Percentiles rank a stretch among this genome's conserved stretches.
Evolutionary conservation across 2,329 filamentous ascomycete species (phyloP).

Genomic region (Arthrobotrys entomopaga): DNA sequence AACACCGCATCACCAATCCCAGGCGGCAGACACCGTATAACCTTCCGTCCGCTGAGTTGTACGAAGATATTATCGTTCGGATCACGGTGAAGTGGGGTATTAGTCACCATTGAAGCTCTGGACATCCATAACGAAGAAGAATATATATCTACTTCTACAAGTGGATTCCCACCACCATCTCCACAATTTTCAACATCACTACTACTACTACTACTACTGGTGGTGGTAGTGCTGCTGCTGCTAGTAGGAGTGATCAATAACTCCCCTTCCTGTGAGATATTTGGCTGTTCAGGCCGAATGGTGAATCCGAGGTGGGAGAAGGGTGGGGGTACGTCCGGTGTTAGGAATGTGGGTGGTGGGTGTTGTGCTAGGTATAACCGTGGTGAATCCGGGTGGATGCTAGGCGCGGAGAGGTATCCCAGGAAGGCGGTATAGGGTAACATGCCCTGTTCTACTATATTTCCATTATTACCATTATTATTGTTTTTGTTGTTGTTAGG

Average conservation of each 20-base stretch:
- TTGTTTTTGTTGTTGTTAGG: not conserved
- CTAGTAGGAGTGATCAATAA: too few relatives aligned
- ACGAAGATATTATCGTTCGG: slow-evolving; percentile 94
- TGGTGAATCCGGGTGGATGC: not conserved
- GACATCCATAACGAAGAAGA: slow-evolving; percentile 37
- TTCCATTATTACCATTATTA: too few relatives aligned
- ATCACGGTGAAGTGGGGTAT: slow-evolving; percentile 89
- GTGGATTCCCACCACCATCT: too few relatives aligned
- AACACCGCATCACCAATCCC: slow-evolving; percentile 73
- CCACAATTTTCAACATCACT: too few relatives aligned
- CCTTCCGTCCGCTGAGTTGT: slow-evolving; percentile 79
- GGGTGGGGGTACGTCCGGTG: slow-evolving; percentile 22
- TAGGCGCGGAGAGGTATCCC: slow-evolving; percentile 13
- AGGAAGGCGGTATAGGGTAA: slow-evolving; percentile 19
- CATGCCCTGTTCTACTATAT: not conserved
- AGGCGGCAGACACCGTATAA: slow-evolving; percentile 76
- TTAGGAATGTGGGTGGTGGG: slow-evolving; percentile 14
- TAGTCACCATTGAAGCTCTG: slow-evolving; percentile 60
- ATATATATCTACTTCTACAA: slow-evolving; percentile 49
- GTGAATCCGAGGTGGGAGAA: slow-evolving; percentile 31
- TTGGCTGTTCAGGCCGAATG: slow-evolving; percentile 17
- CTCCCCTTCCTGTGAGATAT: not conserved
- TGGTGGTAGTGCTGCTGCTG: not conserved
- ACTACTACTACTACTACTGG: too few relatives aligned
- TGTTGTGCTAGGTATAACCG: slow-evolving; percentile 40